Conservation (phyloP, 2,329 filamentous ascomycete species). For the Ilyonectria mors-panacis region DNA sequence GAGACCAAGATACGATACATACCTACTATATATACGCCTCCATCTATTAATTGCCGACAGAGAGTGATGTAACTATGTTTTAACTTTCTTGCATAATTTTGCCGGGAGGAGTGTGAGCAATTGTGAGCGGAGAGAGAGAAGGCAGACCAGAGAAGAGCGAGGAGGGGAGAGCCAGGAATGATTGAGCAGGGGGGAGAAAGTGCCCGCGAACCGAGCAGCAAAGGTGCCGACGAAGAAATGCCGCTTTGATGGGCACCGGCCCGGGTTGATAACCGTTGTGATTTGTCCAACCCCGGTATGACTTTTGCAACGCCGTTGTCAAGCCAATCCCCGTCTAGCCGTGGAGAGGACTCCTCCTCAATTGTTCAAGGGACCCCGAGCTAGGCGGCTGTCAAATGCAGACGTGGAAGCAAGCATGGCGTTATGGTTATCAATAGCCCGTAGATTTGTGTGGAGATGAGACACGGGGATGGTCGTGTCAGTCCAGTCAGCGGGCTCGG, state of each 20-base stretch:
- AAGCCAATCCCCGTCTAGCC: neutral
- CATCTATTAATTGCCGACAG: neutral
- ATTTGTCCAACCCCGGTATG: constrained; percentile 1
- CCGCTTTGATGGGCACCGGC: constrained; percentile 4
- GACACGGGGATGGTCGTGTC: neutral
- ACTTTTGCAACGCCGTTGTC: neutral
- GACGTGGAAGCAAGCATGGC: constrained; percentile 39
- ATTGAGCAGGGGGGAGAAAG: neutral
- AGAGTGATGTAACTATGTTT: neutral
- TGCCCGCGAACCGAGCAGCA: neutral
- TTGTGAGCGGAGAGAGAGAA: neutral
- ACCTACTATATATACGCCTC: constrained; percentile 15
- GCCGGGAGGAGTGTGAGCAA: neutral
- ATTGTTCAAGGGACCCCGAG: neutral
- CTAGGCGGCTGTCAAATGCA: neutral
- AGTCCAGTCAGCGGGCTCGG: constrained; percentile 1
- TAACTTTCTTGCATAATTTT: no score
- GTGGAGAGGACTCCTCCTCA: constrained; percentile 26
- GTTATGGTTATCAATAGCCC: constrained; percentile 42
- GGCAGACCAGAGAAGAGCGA: neutral
- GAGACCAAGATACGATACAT: constrained; percentile 28
- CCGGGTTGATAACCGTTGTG: neutral
- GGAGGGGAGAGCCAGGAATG: neutral
- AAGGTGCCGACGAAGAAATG: neutral
- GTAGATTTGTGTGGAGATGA: constrained; percentile 9